A percentile compares a stretch with the other conserved stretches of the same genome.
These are phyloP conservation scores for Breynia disticha DNA, from an alignment of 441 rosid genomes.

Conservation along the genomic window DNA sequence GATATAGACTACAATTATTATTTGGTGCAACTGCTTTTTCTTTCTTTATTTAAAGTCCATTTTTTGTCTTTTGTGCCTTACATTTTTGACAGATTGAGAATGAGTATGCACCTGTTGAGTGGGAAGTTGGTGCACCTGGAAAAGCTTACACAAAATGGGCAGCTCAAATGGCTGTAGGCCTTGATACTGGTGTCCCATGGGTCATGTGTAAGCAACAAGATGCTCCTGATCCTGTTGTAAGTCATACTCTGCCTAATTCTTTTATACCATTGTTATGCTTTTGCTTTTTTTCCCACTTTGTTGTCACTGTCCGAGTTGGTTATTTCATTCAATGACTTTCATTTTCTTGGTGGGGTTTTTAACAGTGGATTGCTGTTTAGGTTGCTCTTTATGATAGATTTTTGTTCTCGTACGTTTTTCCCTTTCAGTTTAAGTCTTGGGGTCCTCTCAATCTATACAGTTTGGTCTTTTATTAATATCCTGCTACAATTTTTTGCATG, in stretches of 20 bases:
- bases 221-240: constrained; percentile 81
- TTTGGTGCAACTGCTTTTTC: neutral
- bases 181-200: too few relatives aligned
- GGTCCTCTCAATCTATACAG: constrained; percentile 5
- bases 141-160: constrained; percentile 77
- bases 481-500: too few relatives aligned
- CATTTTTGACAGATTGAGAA: constrained; percentile 69
- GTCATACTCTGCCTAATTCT: constrained; percentile 15
- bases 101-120: constrained; percentile 85
- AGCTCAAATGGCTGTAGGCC: constrained; percentile 88
- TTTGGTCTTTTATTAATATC: constrained; percentile 6
- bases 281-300: constrained; percentile 16
- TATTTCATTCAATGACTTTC: neutral
- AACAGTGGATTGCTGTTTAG: constrained; percentile 2
- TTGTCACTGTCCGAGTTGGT: constrained; percentile 7
- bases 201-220: constrained; percentile 99
- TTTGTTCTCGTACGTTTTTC: constrained; percentile 8
- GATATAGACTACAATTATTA: constrained; percentile 6
- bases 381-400: constrained; percentile 5
- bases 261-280: neutral
- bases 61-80: constrained; percentile 7
- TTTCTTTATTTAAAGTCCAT: neutral
- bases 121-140: constrained; percentile 66
- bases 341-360: constrained; percentile 15
- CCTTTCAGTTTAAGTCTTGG: constrained; percentile 6